These are phyloP conservation scores for Phytophthora pini DNA, from an alignment of 352 stramenopile genomes.

Conservation along the genomic window DNA sequence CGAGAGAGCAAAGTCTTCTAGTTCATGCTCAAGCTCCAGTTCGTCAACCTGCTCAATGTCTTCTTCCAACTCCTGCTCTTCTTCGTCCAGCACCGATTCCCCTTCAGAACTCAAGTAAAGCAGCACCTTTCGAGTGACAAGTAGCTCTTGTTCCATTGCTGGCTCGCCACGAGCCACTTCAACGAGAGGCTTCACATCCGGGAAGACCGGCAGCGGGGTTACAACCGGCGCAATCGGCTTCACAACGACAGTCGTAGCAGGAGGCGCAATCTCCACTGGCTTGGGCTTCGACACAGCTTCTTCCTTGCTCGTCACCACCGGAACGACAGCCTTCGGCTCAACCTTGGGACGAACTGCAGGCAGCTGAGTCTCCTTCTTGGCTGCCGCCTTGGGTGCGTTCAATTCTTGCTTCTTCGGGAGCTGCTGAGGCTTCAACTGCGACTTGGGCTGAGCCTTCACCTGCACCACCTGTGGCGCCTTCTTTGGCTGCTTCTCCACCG, in stretches of 20 bases:
- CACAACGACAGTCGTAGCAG: conserved; percentile 15
- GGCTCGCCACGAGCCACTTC: conserved; percentile 30
- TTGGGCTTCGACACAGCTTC: conserved; percentile 16
- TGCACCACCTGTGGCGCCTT: conserved; percentile 9
- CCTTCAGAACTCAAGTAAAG: conserved; percentile 33
- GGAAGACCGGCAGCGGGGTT: conserved; percentile 24
- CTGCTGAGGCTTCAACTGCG: conserved; percentile 9
- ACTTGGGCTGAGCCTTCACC: conserved; percentile 14
- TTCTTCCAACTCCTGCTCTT: conserved; percentile 26
- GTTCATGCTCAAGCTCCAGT: conserved; percentile 19
- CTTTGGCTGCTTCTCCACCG: conserved; percentile 13
- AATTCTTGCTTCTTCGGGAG: conserved; percentile 3
- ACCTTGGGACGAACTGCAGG: conserved; percentile 4
- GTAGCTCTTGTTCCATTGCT: conserved; percentile 26
- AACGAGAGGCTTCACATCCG: conserved; percentile 32
- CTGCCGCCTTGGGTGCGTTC: conserved; percentile 3
- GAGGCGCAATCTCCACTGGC: conserved; percentile 1
- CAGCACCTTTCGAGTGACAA: conserved; percentile 40
- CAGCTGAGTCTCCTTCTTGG: conserved; percentile 12
- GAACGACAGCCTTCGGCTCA: conserved; percentile 12
- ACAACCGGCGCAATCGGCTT: conserved; percentile 12
- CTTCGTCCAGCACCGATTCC: conserved; percentile 19
- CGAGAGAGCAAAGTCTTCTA: conserved; percentile 22
- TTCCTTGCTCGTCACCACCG: conserved; percentile 14
- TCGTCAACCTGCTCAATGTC: conserved; percentile 18